Evolutionary conservation across 805 yeast species (phyloP), one percentile per base, ranked within the genome.

Genomic region (Saccharomycopsis olivae): DNA sequence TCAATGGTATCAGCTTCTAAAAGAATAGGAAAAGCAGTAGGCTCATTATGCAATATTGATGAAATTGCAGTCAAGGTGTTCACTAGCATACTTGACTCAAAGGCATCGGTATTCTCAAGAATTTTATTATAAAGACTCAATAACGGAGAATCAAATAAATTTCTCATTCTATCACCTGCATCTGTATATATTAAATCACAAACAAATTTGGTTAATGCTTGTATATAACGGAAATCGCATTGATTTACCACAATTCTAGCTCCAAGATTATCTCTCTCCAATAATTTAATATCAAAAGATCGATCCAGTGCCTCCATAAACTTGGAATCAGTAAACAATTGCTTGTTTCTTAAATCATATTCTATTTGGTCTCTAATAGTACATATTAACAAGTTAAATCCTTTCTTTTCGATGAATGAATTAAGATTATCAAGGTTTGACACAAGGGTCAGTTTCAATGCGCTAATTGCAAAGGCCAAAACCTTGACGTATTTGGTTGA

Each of bases 111-210:
- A 49, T 83, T 64, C 11, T 55, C 51, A 14, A 88, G 50, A 2
- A 88, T 69, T 41, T 62, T 65, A 46, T 74, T 78, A 47, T 86
- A 59, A 21, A 81, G 68, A 21, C 59, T 52, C 14, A 88, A 58
- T n/a, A 89, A 60, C 0, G 87, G 77, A 0, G 96, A 83, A 52
- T 89, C 97, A 51, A 85, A 83, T 29, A 89, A 58, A 47, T 85
- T 85, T 55, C 95, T 72, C 52, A 86, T 71, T 43, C 92, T 67
- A 53, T 87, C 96, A 31, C 94, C 92, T 3, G 80, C 71, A 38
- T 84, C 86, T n/a, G 77, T 68, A 40, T 73, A 73, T 31, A 88
- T 65, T 34, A 87, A 57, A 47, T 75, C 70, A 17, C 14, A 9
- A 6, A 79, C 75, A 19, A 87, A 66, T 46, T 75, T 81, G 49